Base-by-base conservation (phyloP, 108 stramenopile species). In the Nannochloropsis salina region DNA sequence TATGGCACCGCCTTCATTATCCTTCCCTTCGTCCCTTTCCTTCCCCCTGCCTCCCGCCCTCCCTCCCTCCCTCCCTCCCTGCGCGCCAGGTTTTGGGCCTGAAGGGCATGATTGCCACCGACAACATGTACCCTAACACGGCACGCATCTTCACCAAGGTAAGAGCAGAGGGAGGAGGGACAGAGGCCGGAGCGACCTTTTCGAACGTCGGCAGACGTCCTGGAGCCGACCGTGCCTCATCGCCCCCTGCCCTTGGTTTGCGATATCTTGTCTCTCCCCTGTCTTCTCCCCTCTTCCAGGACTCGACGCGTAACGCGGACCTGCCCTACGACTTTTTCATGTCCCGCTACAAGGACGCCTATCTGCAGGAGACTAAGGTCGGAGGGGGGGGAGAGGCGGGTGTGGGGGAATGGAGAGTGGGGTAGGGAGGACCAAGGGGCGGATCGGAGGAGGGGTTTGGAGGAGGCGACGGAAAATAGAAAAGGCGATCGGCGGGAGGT, bases 281-380 rank as follows among this genome's bases (percentile, higher is more conserved):
- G 31, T 31, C 47, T 15, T 15, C 47, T 81, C 12, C 82, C 82
- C 42, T 9, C 41, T 15, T 42, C 42, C 79, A 86, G 81, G 93
- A 95, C 92, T 97, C 93, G 89, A 98, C 97, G 51, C 96, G 97
- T 82, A 98, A 98, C 87, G 97, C 97, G 45, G 97, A 98, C 88
- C 95, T 98, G 96, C 97, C 97, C 9, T 98, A 93, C 88, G 96
- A 98, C 89, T 98, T 98, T 90, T 98, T 98, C 93, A 90, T 91
- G 90, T 47, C 90, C 82, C 95, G 97, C 80, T 97, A 97, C 93
- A 96, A 96, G 86, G 97, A 97, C 91, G 96, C 96, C 11, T 95
- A 96, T 82, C 94, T 94, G 9, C 93, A 41, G 42, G 20, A 42
- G 42, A 44, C 43, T n/a, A 41, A 44, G 41, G 83, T 42, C 11